Base-by-base conservation (phyloP, 805 yeast species). In the Saturnispora sekii region DNA sequence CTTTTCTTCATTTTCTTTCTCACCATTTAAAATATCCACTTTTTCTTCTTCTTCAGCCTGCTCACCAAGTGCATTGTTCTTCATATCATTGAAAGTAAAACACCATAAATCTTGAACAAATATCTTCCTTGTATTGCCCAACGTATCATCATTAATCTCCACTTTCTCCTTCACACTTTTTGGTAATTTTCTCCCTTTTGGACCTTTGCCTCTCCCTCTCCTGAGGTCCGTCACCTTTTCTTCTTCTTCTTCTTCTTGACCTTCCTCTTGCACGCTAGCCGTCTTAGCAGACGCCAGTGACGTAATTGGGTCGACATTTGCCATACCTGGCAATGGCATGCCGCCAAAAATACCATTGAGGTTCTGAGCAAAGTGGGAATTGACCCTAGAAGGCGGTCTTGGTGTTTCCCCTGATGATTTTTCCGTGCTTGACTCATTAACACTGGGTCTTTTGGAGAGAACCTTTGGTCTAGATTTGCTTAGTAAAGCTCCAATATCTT, bases 101-200 rank as follows among this genome's bases (percentile, higher is more conserved):
- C 54, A 53, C 77, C 77, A 75, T 15, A 68, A 44, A 18, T 65
- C 61, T 8, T 59, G 57, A 5, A 61, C 58, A 33, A 58, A 58
- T 4, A 68, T 47, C 17, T 58, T 55, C 48, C 67, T 67, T 31
- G 64, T 61, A 30, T 41, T 48, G 2, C 64, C 63, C 26, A 59
- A 47, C 15, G 53, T 55, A n/a, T 52, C 54, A 34, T 64, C 67
- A 29, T 60, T 54, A 30, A 68, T 67, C 9, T 66, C 57, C 1
- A 66, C 61, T 0, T 72, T 64, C 3, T 69, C 68, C 38, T 69
- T 67, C 10, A 79, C 74, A n/a, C 68, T 61, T 45, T 68, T 71
- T 0, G 93, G 93, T 43, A 82, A 62, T 53, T 76, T 77, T 48
- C 85, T 74, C 0, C 89, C 89, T 49, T 76, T 69, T 38, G 94